Evolutionary conservation across 305 asterid genomes (phyloP), one percentile per base, ranked within the genome.

Genomic region (Fraxinus platypoda): DNA sequence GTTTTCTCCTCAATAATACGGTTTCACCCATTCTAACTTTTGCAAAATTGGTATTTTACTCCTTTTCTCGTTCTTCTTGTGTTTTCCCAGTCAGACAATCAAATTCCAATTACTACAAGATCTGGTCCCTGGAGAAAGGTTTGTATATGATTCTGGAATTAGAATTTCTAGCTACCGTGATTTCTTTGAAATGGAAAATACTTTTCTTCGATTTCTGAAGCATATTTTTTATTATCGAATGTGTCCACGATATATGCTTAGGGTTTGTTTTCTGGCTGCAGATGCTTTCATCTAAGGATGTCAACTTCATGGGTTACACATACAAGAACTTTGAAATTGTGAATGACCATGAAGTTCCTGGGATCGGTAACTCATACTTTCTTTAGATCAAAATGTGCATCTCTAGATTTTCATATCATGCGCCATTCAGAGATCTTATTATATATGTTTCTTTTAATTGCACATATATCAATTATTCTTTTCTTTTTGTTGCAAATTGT

Each of bases 81-180:
- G 33, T 85, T 75, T 78, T 72, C 87, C 81, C 90, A 95, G 98
- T 21, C 88, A 49, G 98, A 93, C 83, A 91, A 82, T 86, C 94
- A 93, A 83, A 83, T 88, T 70, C 81, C 88, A 28, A 85, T 94
- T 19, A 77, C 96, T 74, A 71, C 97, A 74, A 95, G 89, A 92
- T 92, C 98, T 80, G 98, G 98, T 83, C 98, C 98, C 75, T 93
- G 98, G 98, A 95, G 98, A 84, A 95, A 95, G 98, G 98, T 93
- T 84, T 21, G 95, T 86, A 28, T 1, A 59, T 57, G 38, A 76
- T 82, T 81, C 79, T 81, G 75, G 86, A 43, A 35, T 64, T 68
- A 64, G 68, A 83, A 37, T 59, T 80, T 77, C 2, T 15, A 26
- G 37, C 70, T 35, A 72, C 11, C 25, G 11, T 78, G 74, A 3